Evolutionary conservation across 345 rosid species (phyloP).

Genomic region (Barbarea vulgaris): DNA sequence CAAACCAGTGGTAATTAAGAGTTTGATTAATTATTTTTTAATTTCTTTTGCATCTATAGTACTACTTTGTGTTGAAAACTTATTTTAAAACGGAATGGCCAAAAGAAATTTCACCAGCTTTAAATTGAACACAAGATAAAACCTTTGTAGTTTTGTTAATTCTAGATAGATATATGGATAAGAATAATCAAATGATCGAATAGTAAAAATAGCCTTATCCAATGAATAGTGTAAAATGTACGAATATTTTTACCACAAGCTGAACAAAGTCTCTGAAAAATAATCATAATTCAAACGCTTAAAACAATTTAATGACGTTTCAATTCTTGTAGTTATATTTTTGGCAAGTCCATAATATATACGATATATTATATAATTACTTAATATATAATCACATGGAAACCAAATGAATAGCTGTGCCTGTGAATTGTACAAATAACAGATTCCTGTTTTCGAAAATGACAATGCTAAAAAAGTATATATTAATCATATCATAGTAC

Average conservation of each 20-base stretch:
- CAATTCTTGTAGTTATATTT: not conserved
- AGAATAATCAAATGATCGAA: not conserved
- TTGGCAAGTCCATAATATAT: too few relatives aligned
- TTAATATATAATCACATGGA: not conserved
- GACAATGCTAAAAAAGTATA: not conserved
- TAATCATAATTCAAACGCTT: too few relatives aligned
- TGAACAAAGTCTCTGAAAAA: too few relatives aligned
- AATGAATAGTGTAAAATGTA: too few relatives aligned
- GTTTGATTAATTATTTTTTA: not conserved
- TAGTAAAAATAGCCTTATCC: too few relatives aligned
- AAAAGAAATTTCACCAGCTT: not conserved
- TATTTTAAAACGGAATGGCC: not conserved
- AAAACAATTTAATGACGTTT: too few relatives aligned
- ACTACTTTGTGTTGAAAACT: not conserved
- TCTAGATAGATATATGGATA: not conserved
- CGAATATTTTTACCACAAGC: too few relatives aligned
- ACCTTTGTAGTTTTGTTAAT: not conserved
- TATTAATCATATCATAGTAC: not conserved
- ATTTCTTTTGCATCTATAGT: not conserved
- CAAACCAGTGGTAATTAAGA: slow-evolving; percentile 73
- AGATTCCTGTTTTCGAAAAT: too few relatives aligned
- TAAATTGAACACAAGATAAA: not conserved
- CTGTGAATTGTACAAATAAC: not conserved
- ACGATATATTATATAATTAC: too few relatives aligned
- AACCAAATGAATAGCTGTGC: not conserved